Percentiles rank a stretch among this genome's conserved stretches.
phyloP scores from a whole-genome alignment of 352 stramenopile genomes.

The Pythium periplocum region DNA sequence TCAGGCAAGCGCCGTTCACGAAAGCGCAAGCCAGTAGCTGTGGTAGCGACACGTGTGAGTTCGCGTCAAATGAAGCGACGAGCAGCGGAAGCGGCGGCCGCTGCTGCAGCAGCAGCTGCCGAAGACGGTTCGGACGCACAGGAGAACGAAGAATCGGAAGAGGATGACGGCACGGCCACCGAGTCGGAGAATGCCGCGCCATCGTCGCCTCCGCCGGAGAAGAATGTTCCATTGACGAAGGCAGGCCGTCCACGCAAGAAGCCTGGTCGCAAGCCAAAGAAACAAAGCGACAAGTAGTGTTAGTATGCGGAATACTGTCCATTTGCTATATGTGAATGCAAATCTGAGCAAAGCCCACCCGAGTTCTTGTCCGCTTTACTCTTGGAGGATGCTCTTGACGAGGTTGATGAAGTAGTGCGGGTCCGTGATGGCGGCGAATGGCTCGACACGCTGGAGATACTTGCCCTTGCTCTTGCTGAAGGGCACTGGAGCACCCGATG shows the following conservation, averaged over 20 bases:
- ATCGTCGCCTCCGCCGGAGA: not conserved
- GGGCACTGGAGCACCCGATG: slow-evolving; percentile 38
- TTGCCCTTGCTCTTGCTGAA: slow-evolving; percentile 46
- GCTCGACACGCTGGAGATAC: slow-evolving; percentile 72
- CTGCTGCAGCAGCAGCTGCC: slow-evolving; percentile 6
- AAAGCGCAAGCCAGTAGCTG: slow-evolving; percentile 30
- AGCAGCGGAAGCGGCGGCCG: slow-evolving; percentile 25
- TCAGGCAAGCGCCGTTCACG: slow-evolving; percentile 31
- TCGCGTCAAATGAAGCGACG: slow-evolving; percentile 64
- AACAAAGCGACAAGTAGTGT: not conserved
- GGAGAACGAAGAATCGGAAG: slow-evolving; percentile 6
- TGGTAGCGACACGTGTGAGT: slow-evolving; percentile 53
- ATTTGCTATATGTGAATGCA: no score
- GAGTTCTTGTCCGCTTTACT: not conserved
- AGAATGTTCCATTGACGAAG: slow-evolving; percentile 30
- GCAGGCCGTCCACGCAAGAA: slow-evolving; percentile 46
- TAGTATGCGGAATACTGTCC: no score
- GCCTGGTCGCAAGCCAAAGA: slow-evolving; percentile 39
- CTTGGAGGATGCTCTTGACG: slow-evolving; percentile 28
- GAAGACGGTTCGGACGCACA: slow-evolving; percentile 8
- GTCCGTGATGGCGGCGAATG: slow-evolving; percentile 77
- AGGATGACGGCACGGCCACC: slow-evolving; percentile 11
- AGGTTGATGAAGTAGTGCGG: slow-evolving; percentile 64
- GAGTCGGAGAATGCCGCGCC: slow-evolving; percentile 26
- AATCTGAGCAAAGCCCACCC: no score